Percentiles rank a stretch among this genome's conserved stretches.
Evolutionary conservation across 768 basidiomycete genomes (phyloP).

Genomic region (Dioszegia aurantiaca): DNA sequence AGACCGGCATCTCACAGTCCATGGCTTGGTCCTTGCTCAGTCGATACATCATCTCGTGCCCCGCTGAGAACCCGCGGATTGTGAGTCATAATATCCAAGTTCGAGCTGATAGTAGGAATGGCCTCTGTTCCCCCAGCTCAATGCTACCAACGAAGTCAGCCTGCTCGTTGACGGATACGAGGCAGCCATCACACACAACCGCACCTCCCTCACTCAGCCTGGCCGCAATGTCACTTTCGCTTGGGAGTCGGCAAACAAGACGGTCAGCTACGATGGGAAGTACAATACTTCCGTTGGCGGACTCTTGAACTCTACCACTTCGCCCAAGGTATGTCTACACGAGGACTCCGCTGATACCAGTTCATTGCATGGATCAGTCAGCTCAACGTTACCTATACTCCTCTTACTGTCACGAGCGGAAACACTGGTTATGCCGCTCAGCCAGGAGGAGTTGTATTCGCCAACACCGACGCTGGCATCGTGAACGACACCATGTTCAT

Average conservation of each 20-base stretch:
- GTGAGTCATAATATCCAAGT: constrained; percentile 12
- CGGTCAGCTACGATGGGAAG: constrained; percentile 57
- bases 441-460: constrained; percentile 58
- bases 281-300: constrained; percentile 58
- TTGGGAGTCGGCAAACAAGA: constrained; percentile 63
- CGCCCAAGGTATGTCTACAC: constrained; percentile 39
- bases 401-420: constrained; percentile 55
- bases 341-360: background rate
- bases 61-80: constrained; percentile 58
- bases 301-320: constrained; percentile 51
- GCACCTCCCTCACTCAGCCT: constrained; percentile 57
- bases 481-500: constrained; percentile 64
- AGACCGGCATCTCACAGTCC: constrained; percentile 60
- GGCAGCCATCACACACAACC: constrained; percentile 61
- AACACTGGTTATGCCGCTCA: constrained; percentile 57
- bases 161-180: constrained; percentile 44
- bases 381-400: constrained; percentile 63
- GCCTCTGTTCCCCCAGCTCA: constrained; percentile 62
- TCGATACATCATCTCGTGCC: constrained; percentile 60
- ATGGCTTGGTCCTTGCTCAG: constrained; percentile 65
- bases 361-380: constrained; percentile 64
- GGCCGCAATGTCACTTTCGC: constrained; percentile 57
- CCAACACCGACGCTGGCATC: constrained; percentile 50
- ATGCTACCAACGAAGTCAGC: constrained; percentile 55
- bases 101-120: constrained; percentile 42